These are phyloP conservation scores for Solanum piurae DNA, from an alignment of 257 asterid species.

Conservation along the genomic window DNA sequence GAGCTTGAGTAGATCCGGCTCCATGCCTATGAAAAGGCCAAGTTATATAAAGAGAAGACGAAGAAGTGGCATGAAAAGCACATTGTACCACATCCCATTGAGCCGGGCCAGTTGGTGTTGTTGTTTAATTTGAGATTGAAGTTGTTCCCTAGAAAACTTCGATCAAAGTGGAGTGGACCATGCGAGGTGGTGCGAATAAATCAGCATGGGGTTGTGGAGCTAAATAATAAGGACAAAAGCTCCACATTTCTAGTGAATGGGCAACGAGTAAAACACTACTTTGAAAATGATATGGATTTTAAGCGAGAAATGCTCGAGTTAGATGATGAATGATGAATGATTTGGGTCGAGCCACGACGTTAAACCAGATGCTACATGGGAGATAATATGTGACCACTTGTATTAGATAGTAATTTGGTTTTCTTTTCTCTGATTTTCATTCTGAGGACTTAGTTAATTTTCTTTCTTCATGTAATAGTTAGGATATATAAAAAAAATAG, in stretches of 20 bases:
- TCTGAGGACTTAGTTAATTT: neutral
- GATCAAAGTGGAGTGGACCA: neutral
- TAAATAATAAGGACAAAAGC: neutral
- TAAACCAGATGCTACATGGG: neutral
- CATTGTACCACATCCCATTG: neutral
- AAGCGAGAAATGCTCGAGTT: neutral
- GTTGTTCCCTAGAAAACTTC: neutral
- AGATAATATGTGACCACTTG: neutral
- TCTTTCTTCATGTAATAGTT: neutral
- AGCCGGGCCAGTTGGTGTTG: neutral
- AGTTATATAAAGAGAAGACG: neutral
- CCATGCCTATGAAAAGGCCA: neutral
- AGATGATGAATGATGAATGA: neutral
- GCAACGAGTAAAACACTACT: neutral
- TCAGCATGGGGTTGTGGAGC: neutral
- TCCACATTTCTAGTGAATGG: neutral
- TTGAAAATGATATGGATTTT: too few species aligned
- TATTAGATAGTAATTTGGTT: neutral
- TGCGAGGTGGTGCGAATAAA: neutral
- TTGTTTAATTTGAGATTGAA: neutral
- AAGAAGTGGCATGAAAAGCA: neutral
- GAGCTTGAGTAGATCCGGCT: neutral
- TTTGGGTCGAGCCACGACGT: neutral
- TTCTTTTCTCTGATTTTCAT: too few species aligned
- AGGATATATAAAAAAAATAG: neutral